Conservation (phyloP, 1,284 basidiomycete genomes). For the Puccinia coronata region DNA sequence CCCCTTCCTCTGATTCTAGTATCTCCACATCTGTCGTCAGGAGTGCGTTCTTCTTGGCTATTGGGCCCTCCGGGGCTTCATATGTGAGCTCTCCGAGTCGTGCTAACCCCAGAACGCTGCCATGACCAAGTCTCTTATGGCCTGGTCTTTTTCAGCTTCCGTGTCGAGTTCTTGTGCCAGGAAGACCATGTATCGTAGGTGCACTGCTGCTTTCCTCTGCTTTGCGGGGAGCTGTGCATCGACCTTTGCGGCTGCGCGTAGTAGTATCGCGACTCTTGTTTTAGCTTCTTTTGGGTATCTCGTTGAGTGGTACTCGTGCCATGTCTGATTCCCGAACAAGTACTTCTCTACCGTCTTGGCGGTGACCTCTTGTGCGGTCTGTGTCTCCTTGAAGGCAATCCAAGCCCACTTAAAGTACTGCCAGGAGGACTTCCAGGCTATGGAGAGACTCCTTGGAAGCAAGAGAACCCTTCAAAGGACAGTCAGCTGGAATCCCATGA, state of each 20-base stretch:
- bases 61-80: not conserved
- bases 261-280: not conserved
- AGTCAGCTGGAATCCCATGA: not conserved
- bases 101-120: slow-evolving; percentile 23
- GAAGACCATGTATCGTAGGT: not conserved
- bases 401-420: not conserved
- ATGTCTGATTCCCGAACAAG: not conserved
- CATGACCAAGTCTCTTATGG: not conserved
- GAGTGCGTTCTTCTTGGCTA: not conserved
- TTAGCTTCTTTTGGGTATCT: not conserved
- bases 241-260: not conserved
- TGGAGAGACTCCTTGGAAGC: not conserved
- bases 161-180: not conserved
- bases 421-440: not conserved
- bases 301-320: slow-evolving; percentile 18
- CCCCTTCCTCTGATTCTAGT: not conserved
- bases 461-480: not conserved
- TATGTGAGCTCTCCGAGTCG: slow-evolving; percentile 18
- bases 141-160: not conserved
- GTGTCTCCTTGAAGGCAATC: no score
- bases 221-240: not conserved
- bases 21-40: not conserved
- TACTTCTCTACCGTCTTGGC: slow-evolving; percentile 1
- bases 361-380: not conserved
- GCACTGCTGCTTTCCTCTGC: not conserved